Evolutionary conservation across 2,329 filamentous ascomycete species (phyloP), one percentile per base, ranked within the genome.

Genomic region (Trichoderma sp.): DNA sequence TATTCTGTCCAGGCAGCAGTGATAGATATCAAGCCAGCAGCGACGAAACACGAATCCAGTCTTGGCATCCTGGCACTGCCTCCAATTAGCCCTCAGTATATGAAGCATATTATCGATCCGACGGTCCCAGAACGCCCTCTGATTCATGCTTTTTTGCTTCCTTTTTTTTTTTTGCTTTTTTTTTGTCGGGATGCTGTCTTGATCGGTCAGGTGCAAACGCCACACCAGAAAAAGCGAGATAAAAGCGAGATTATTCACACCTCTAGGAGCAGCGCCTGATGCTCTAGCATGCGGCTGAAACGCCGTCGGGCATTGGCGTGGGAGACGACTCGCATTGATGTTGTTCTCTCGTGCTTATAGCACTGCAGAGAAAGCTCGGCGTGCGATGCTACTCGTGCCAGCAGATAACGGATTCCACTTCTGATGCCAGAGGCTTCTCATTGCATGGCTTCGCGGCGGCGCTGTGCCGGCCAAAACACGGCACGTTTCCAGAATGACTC

Each of bases 221-320:
- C 48, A 53, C 50, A 13, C 32, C 10, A 54, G 15, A 35, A 63
- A 48, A 52, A 27, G 37, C 37, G 60, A n/a, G 17, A 42, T 42
- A 63, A 48, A 52, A 27, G 37, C 37, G 60, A n/a, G 17, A 42
- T 42, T 45, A 32, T 64, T 22, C 35, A 35, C 50, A 8, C 1
- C 35, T 64, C 35, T 64, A 22, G 32, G 60, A 56, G 50, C 25
- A n/a, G 48, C 50, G 35, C 34, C 50, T 42, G 50, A 56, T 54
- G 50, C 60, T 54, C 35, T 54, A 54, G 60, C 48, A 64, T 64
- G 60, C 60, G 50, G 35, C 50, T 64, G 60, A 64, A 56, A 64
- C 50, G 35, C 50, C 50, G 29, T 64, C 60, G 60, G 60, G 60
- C 25, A n/a, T 25, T 13, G 27, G n/a, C 35, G 48, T 48, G 57